Base-by-base conservation (phyloP, 2,329 filamentous ascomycete genomes). In the Ophioceras dolichostomum region DNA sequence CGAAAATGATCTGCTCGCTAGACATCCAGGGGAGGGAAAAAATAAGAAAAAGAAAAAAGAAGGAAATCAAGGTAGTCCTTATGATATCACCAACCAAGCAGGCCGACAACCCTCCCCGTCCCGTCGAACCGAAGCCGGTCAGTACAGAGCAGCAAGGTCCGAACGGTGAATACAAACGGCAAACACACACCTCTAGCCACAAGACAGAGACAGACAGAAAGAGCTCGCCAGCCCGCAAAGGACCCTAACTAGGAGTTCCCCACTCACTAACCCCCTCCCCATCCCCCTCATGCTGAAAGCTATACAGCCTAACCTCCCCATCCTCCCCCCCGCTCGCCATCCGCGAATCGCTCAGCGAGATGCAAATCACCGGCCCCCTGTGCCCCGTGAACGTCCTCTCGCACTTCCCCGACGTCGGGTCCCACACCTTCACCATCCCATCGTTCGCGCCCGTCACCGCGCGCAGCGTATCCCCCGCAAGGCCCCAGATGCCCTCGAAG, bases 251-350 rank as follows among this genome's bases (percentile, higher is more conserved):
- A 10, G 70, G 68, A 8, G 68, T 73, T 2, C 70, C 68, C 24
- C 58, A 58, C 45, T 70, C 65, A 43, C 64, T 62, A 26, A 67
- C 34, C 4, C 41, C 57, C 30, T 59, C 58, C 9, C 49, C 52
- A 37, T 68, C 64, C 16, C 63, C 66, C n/a, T n/a, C n/a, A n/a
- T n/a, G n/a, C 44, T 76, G 71, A 51, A 88, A 89, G 49, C 78
- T 83, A 56, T 88, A 87, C 50, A 98, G 69, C 37, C 88, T 69
- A 24, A 95, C 84, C 49, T 94, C 87, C 45, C 85, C 85, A 55
- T 98, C 91, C 57, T 96, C 91, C 50, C 89, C 86, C 5, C 88
- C 91, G 48, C 83, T 94, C 21, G 86, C 84, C 66, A 98, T 82
- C 29, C 84, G 73, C 48, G 80, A 84, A 54, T 96, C 91, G 49